Evolutionary conservation across 2,329 filamentous ascomycete species (phyloP).

Genomic region (Aspergillus persii): DNA sequence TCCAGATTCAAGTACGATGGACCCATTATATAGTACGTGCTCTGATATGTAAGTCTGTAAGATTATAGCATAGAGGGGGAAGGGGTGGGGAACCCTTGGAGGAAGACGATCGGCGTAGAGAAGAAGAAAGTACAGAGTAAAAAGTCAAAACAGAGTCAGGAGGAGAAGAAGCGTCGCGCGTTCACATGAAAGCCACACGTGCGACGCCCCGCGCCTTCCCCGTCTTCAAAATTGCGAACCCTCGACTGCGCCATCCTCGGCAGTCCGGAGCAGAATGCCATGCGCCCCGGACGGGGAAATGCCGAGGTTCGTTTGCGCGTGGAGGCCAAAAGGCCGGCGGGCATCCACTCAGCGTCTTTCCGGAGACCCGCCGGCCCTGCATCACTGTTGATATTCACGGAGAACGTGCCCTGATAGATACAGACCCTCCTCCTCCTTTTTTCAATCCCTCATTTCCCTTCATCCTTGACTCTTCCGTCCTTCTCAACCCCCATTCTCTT

Average conservation of each 20-base stretch:
- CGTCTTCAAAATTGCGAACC: too few relatives aligned
- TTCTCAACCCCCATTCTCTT: background rate
- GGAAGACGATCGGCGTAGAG: too few relatives aligned
- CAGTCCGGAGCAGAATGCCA: background rate
- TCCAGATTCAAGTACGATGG: too few relatives aligned
- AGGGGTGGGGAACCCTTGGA: too few relatives aligned
- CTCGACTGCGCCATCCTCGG: background rate
- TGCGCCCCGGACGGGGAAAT: background rate
- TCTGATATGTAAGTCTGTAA: too few relatives aligned
- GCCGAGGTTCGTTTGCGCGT: background rate
- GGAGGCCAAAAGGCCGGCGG: background rate
- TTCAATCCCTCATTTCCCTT: background rate
- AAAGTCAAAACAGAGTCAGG: background rate
- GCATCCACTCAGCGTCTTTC: background rate
- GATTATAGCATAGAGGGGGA: too few relatives aligned
- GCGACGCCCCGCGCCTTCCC: background rate
- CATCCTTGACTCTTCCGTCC: background rate
- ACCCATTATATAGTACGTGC: too few relatives aligned
- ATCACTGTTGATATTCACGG: background rate
- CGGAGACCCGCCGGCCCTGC: background rate
- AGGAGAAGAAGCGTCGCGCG: background rate
- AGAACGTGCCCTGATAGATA: background rate
- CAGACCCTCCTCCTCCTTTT: background rate
- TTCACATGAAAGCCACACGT: conserved; percentile 1
- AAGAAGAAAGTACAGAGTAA: background rate